Evolutionary conservation across 306 rosid genomes (phyloP).

Genomic region (Cucumis cinereus): DNA sequence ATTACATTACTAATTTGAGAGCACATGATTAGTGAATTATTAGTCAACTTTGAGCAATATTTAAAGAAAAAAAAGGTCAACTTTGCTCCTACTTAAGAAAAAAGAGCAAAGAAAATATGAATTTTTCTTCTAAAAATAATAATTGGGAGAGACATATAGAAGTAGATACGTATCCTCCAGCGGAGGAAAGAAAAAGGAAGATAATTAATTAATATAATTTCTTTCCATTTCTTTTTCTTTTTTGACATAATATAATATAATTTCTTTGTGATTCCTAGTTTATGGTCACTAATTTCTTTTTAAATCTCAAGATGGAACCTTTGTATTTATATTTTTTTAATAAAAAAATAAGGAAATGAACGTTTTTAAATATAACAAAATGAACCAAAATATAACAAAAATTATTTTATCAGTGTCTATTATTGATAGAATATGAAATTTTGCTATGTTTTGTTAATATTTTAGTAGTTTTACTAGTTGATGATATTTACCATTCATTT

Average conservation of each 20-base stretch:
- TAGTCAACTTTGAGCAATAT: not conserved
- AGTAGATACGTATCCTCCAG: not conserved
- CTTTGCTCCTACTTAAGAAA: not conserved
- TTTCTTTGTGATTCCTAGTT: not conserved
- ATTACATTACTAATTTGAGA: not conserved
- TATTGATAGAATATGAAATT: too few relatives aligned
- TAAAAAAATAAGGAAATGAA: too few relatives aligned
- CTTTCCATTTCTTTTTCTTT: not conserved
- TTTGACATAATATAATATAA: not conserved
- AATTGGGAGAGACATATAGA: not conserved
- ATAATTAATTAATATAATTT: not conserved
- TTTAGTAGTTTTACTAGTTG: too few relatives aligned
- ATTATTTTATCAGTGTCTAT: too few relatives aligned
- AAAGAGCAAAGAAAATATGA: not conserved
- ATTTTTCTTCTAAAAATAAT: not conserved
- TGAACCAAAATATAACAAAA: too few relatives aligned
- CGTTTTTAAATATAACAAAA: too few relatives aligned
- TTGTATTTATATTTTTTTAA: too few relatives aligned
- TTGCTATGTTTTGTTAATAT: too few relatives aligned
- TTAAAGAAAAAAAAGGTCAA: not conserved
- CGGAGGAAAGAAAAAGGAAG: not conserved
- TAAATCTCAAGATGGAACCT: not conserved
- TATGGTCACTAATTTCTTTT: not conserved
- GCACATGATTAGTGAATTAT: not conserved
- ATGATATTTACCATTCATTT: too few relatives aligned